Base-by-base conservation (phyloP, 2,329 filamentous ascomycete species). In the Xylaria sp. region DNA sequence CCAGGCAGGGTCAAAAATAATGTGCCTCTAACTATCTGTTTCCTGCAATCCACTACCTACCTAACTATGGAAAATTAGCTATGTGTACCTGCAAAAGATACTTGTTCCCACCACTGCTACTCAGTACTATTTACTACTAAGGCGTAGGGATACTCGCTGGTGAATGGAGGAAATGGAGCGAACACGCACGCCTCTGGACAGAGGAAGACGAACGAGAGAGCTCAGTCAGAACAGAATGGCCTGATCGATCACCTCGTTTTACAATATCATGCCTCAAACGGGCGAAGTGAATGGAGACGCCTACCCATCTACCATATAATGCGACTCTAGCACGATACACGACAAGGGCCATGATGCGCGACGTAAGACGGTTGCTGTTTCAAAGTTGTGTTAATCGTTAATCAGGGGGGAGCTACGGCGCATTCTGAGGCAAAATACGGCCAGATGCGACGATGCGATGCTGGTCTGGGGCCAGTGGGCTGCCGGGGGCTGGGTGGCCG, bases 281-380 rank as follows among this genome's bases (percentile, higher is more conserved):
- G 24, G 24, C 24, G 24, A 65, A 68, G 61, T 48, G 58, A 59
- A 55, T 53, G 45, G 47, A 32, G 4, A 24, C 39, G 24, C n/a
- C 32, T 42, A 32, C 53, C 30, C 34, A 36, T 36, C 34, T 11
- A 7, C 34, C 24, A 8, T 24, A 42, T 17, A 47, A 39, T 39
- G n/a, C 53, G 19, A 58, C 27, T 57, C 21, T 39, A 42, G 57
- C 48, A 47, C 45, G n/a, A n/a, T 47, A 8, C 45, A n/a, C 34
- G 34, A 39, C 4, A 30, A 57, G 47, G 65, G 36, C 55, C 19
- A n/a, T 69, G 61, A 70, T 63, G 69, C 64, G 57, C 64, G 54
- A 63, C 59, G 53, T 64, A 63, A 69, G 73, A 77, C 76, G 67
- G 60, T 70, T 75, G 70, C 65, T 55, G 76, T 78, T 78, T 78